phyloP scores from a whole-genome alignment of 768 basidiomycete species.

The Leccinum imitatum region DNA sequence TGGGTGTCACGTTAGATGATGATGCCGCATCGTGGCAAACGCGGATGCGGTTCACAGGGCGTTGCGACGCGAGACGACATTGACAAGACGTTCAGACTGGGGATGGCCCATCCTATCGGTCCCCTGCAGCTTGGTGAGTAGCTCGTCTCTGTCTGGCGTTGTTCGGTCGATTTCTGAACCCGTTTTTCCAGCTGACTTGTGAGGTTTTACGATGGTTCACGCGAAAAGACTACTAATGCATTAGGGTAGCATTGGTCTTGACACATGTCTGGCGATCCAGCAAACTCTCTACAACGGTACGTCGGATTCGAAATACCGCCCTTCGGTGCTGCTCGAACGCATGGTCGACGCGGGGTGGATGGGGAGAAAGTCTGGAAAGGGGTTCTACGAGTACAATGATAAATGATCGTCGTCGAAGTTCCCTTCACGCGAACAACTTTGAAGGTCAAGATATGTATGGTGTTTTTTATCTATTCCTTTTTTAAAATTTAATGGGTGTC shows the following conservation, averaged over 20 bases:
- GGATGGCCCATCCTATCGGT: conserved; percentile 96
- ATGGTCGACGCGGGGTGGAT: conserved; percentile 98
- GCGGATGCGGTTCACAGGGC: conserved; percentile 46
- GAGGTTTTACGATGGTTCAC: conserved; percentile 7
- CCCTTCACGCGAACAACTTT: neutral
- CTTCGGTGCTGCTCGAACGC: conserved; percentile 81
- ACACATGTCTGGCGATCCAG: conserved; percentile 94
- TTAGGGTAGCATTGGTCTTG: conserved; percentile 80
- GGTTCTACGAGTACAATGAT: conserved; percentile 83
- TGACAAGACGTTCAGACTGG: conserved; percentile 89
- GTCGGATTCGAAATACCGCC: conserved; percentile 93
- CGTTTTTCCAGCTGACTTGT: conserved; percentile 30
- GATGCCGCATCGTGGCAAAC: neutral
- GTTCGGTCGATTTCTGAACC: conserved; percentile 2
- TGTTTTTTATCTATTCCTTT: neutral
- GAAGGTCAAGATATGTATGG: neutral
- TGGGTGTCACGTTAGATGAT: conserved; percentile 21
- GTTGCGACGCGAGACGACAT: conserved; percentile 94
- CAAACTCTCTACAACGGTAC: conserved; percentile 87
- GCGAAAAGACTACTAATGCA: neutral
- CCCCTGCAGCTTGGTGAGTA: conserved; percentile 79
- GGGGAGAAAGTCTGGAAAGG: conserved; percentile 90
- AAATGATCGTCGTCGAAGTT: conserved; percentile 1
- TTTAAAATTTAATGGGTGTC: too few relatives aligned
- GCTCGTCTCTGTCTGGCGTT: neutral